Base-by-base conservation (phyloP, 306 rosid species). In the Cicer pinnatifidum region DNA sequence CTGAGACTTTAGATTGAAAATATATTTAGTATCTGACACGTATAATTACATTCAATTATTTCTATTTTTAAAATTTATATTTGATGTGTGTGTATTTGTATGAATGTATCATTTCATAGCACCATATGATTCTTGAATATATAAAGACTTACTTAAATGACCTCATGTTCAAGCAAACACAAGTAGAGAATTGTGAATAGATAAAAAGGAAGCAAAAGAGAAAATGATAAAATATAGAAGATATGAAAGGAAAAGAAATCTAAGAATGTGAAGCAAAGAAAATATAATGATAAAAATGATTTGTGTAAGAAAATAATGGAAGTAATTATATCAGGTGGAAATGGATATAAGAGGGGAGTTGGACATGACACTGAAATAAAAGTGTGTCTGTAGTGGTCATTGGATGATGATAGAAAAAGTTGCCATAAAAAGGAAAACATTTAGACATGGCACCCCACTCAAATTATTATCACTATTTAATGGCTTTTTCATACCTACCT, bases 391-490 rank as follows among this genome's bases (percentile, higher is more conserved):
- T 40, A 71, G 83, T 83, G 81, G 86, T 59, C 71, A 83, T 83
- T 75, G 67, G 81, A 43, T 71, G 81, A 79, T 75, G 79, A 80
- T 71, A 71, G 46, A 66, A 79, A 79, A 83, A 67, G 82, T 80
- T 83, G 75, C 84, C 70, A 68, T 46, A 60, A 80, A 83, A 67
- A 77, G 86, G 61, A 80, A 69, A 66, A 76, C 84, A 80, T 72
- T 15, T 75, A 65, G 78, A 80, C 84, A 78, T 15, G 84, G 17
- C 67, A 80, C 67, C 81, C 81, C 84, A 71, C 73, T 71, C 37
- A 11, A 76, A 80, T 69, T 64, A 48, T 77, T 37, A 59, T 60
- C 76, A 75, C 52, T 70, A 16, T 35, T 70, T 75, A 38, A 59
- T 67, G 76, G 16, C 68, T 71, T 75, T 75, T 79, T 43, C 67